phyloP scores from a whole-genome alignment of 306 rosid genomes.

The Abrus precatorius region DNA sequence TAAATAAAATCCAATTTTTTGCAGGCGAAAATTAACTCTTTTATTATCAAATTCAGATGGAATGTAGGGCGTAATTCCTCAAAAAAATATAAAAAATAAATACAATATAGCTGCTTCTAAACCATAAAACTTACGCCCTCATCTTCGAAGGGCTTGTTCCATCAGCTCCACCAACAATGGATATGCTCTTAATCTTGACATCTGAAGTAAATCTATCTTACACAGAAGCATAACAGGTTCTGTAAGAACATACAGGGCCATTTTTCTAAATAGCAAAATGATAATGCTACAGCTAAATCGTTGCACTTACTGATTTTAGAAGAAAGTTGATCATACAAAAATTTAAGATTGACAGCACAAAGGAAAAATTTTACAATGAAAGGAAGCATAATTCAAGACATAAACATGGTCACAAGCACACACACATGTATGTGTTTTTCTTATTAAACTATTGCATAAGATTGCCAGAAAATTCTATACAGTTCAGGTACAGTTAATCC shows the following conservation, averaged over 20 bases:
- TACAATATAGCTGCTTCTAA: conserved; percentile 39
- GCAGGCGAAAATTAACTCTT: no score
- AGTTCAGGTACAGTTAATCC: background rate
- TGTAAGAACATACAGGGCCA: conserved; percentile 36
- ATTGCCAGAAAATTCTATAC: background rate
- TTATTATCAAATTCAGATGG: no score
- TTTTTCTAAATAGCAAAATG: conserved; percentile 1
- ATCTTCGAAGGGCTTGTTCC: conserved; percentile 95
- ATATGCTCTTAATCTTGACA: conserved; percentile 96
- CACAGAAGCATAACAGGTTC: conserved; percentile 34
- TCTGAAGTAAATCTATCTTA: conserved; percentile 86
- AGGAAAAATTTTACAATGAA: conserved; percentile 12
- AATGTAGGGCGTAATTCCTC: background rate
- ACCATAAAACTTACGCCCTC: conserved; percentile 79
- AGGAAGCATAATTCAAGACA: conserved; percentile 31
- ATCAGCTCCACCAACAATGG: conserved; percentile 82
- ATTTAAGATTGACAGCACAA: background rate
- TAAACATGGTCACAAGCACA: background rate
- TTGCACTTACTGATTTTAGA: conserved; percentile 21
- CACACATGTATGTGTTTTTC: background rate
- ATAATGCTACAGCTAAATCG: conserved; percentile 17
- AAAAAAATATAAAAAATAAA: conserved; percentile 5
- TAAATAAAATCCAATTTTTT: no score
- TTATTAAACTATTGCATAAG: background rate
- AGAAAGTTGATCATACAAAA: background rate